Evolutionary conservation across 1,139 yeast species (phyloP).

Genomic region (Meyerozyma guilliermondii): DNA sequence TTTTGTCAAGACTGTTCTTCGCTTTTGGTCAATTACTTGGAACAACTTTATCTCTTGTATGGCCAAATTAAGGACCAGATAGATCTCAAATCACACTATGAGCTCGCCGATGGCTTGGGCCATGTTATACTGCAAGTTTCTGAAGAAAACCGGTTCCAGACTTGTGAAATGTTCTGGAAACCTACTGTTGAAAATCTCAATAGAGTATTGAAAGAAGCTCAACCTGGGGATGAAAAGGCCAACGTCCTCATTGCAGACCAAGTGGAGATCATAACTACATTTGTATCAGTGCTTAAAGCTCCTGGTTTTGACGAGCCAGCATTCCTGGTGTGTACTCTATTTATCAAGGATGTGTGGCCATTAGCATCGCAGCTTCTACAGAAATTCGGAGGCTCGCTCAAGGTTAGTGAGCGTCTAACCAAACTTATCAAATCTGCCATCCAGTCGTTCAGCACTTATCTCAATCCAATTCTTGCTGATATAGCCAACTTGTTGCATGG

Average conservation of each 20-base stretch:
- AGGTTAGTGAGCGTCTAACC: conserved; percentile 69
- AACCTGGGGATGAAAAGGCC: conserved; percentile 28
- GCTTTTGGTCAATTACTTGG: conserved; percentile 62
- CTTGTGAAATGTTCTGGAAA: conserved; percentile 52
- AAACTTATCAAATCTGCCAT: conserved; percentile 65
- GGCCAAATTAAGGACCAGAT: conserved; percentile 52
- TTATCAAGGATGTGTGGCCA: conserved; percentile 57
- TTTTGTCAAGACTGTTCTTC: conserved; percentile 88
- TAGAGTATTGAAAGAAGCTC: conserved; percentile 12
- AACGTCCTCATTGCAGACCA: conserved; percentile 62
- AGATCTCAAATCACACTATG: conserved; percentile 69
- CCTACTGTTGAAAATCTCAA: conserved; percentile 57
- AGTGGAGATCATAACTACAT: conserved; percentile 69
- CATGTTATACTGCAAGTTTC: conserved; percentile 65
- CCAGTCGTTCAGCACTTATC: conserved; percentile 62
- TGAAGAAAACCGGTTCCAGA: conserved; percentile 27
- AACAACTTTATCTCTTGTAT: conserved; percentile 73
- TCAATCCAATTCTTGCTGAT: conserved; percentile 57
- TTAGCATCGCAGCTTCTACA: conserved; percentile 44
- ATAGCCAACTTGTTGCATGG: conserved; percentile 59
- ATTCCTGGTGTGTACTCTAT: conserved; percentile 56
- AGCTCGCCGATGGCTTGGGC: conserved; percentile 86
- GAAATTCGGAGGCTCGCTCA: conserved; percentile 49
- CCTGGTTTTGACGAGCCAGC: conserved; percentile 27
- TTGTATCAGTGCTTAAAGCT: conserved; percentile 54